Evolutionary conservation across 768 basidiomycete genomes (phyloP).

Genomic region (Tylopilus felleus): DNA sequence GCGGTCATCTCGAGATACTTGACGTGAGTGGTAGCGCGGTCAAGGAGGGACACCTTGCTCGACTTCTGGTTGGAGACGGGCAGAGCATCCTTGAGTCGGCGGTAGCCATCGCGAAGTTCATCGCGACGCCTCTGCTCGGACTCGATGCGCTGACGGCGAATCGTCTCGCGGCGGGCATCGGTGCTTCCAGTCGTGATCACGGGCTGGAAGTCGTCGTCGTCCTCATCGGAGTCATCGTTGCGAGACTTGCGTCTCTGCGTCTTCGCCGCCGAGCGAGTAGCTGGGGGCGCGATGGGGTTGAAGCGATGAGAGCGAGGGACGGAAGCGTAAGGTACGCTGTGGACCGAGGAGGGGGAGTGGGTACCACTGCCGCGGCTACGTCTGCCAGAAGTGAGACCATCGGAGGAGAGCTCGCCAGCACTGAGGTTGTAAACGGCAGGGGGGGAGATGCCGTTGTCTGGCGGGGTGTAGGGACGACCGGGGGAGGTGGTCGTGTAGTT

Average conservation of each 20-base stretch:
- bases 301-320: conserved; percentile 75
- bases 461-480: conserved; percentile 66
- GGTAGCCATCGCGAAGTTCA: conserved; percentile 90
- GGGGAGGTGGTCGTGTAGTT: conserved; percentile 52
- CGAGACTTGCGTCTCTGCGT: conserved; percentile 43
- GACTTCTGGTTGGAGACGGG: conserved; percentile 90
- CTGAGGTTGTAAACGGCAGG: conserved; percentile 70
- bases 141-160: conserved; percentile 90
- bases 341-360: conserved; percentile 46
- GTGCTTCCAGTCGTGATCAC: conserved; percentile 40
- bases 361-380: conserved; percentile 71
- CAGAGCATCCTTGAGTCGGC: conserved; percentile 85
- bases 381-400: conserved; percentile 59
- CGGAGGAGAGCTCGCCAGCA: conserved; percentile 71
- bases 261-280: conserved; percentile 52
- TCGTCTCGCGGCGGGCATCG: conserved; percentile 83
- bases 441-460: conserved; percentile 64
- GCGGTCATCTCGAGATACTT: conserved; percentile 81
- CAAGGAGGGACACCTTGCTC: conserved; percentile 87
- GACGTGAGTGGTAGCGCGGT: conserved; percentile 86
- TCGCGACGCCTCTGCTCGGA: conserved; percentile 90
- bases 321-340: conserved; percentile 52
- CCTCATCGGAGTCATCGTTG: conserved; percentile 70
- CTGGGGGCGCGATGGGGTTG: conserved; percentile 62
- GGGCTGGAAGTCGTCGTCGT: conserved; percentile 73